Conservation (phyloP, 768 basidiomycete genomes). For the Butyriboletus loyo region DNA sequence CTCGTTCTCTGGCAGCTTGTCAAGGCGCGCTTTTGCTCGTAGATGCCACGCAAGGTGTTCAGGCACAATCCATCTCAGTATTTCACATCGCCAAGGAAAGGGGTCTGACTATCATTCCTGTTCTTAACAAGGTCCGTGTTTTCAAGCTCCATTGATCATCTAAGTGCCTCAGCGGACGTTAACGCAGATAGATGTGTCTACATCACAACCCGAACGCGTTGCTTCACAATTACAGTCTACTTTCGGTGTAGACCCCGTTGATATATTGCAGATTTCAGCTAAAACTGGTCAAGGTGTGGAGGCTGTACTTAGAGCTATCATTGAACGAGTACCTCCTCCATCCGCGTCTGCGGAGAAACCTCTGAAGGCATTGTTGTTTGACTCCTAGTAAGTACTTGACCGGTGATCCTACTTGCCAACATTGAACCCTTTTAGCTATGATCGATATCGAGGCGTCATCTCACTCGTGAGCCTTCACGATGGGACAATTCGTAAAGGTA, state of each 20-base stretch:
- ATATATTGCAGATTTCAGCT: conserved; percentile 82
- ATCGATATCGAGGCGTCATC: conserved; percentile 94
- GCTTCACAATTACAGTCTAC: conserved; percentile 78
- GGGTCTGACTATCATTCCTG: conserved; percentile 80
- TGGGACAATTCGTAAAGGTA: conserved; percentile 82
- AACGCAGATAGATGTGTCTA: conserved; percentile 84
- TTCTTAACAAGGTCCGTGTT: conserved; percentile 78
- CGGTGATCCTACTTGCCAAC: neutral
- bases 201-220: conserved; percentile 79
- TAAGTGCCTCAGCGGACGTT: neutral
- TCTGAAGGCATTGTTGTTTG: conserved; percentile 87
- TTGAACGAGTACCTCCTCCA: conserved; percentile 85
- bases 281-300: conserved; percentile 89
- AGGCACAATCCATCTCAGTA: conserved; percentile 96
- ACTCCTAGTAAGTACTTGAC: conserved; percentile 69
- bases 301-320: conserved; percentile 71
- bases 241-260: conserved; percentile 72
- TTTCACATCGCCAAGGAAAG: conserved; percentile 84
- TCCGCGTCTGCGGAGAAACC: conserved; percentile 47
- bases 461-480: conserved; percentile 81
- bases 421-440: conserved; percentile 58
- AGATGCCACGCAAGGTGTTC: conserved; percentile 96
- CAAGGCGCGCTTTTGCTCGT: conserved; percentile 88
- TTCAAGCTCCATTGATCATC: neutral
- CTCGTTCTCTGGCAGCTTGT: conserved; percentile 86